Conservation (phyloP, 2,329 filamentous ascomycete species). For the Dactylonectria estremocensis region DNA sequence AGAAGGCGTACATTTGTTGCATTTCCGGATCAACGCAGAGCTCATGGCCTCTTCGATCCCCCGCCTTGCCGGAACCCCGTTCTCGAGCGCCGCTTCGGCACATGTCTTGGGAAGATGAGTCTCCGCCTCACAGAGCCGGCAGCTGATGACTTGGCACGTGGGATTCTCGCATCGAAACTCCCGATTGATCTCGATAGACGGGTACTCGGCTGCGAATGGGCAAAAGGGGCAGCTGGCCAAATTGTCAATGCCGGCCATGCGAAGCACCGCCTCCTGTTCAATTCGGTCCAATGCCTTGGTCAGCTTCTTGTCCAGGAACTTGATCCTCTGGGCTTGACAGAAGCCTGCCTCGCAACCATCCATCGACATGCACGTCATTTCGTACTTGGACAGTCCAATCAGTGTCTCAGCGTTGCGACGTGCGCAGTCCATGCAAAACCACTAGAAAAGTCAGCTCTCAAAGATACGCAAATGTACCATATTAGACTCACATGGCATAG, state of each 20-base stretch:
- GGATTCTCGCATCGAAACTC: slow-evolving; percentile 82
- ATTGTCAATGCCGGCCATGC: slow-evolving; percentile 79
- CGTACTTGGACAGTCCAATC: slow-evolving; percentile 78
- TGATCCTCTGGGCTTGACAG: slow-evolving; percentile 65
- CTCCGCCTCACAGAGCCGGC: slow-evolving; percentile 76
- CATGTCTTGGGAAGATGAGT: slow-evolving; percentile 83
- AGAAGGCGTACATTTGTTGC: slow-evolving; percentile 71
- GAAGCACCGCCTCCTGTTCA: slow-evolving; percentile 79
- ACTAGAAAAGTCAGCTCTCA: slow-evolving; percentile 51
- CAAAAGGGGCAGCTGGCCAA: slow-evolving; percentile 87
- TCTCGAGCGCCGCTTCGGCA: slow-evolving; percentile 74
- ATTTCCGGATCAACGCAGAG: slow-evolving; percentile 81
- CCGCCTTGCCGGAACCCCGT: slow-evolving; percentile 73
- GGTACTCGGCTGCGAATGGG: slow-evolving; percentile 82
- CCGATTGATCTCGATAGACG: slow-evolving; percentile 75
- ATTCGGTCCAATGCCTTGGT: slow-evolving; percentile 77
- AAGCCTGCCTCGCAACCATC: slow-evolving; percentile 78
- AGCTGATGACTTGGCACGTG: slow-evolving; percentile 75
- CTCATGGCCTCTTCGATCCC: slow-evolving; percentile 89
- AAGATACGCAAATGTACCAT: neutral
- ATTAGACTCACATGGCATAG: slow-evolving; percentile 62
- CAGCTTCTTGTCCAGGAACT: slow-evolving; percentile 72
- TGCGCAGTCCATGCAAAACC: slow-evolving; percentile 80
- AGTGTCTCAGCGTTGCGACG: slow-evolving; percentile 76
- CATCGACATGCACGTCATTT: slow-evolving; percentile 79